Base-by-base conservation (phyloP, 352 stramenopile species). In the Phytopythium delawarense region DNA sequence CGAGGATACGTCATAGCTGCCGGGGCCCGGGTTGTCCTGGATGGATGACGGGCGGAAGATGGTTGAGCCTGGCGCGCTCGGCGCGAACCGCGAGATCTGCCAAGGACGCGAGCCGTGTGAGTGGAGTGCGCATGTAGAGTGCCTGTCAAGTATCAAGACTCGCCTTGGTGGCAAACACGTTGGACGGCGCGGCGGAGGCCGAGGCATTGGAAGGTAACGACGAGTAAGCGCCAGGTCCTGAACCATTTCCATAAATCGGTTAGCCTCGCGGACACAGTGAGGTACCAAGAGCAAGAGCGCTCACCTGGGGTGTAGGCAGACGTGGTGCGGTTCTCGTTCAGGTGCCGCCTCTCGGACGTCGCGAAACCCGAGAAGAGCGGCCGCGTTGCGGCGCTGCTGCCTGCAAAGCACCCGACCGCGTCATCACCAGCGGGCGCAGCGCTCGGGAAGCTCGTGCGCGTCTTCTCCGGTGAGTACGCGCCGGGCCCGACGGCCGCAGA, bases 271-370 rank as follows among this genome's bases (percentile, higher is more conserved):
- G 25, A 16, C 2, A 23, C 34, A 56, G 13, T 13, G 15, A 42
- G 25, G 1, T 37, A 0, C 25, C 6, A 25, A 58, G 8, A 21
- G 9, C 12, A 5, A 23, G 39, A 49, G 16, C 1, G 16, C 32
- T 5, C 45, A 79, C 75, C 84, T 59, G 84, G 84, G 0, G 81
- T 92, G 59, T 86, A 88, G 18, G 84, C 78, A 18, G 84, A 91
- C 16, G 84, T 92, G 6, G 81, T 88, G 55, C 79, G 89, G 63
- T 92, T 91, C 61, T 79, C 79, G 59, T 91, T 92, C 40, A 92
- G 62, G n/a, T 87, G 72, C n/a, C 81, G 74, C 61, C 88, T 81
- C 62, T 89, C 72, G 0, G 84, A 90, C 5, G 78, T 78, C 13
- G 76, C 80, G 65, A 92, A 92, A 37, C 79, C 85, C 15, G 84